phyloP scores from a whole-genome alignment of 305 asterid species.

The Lippia alba region DNA sequence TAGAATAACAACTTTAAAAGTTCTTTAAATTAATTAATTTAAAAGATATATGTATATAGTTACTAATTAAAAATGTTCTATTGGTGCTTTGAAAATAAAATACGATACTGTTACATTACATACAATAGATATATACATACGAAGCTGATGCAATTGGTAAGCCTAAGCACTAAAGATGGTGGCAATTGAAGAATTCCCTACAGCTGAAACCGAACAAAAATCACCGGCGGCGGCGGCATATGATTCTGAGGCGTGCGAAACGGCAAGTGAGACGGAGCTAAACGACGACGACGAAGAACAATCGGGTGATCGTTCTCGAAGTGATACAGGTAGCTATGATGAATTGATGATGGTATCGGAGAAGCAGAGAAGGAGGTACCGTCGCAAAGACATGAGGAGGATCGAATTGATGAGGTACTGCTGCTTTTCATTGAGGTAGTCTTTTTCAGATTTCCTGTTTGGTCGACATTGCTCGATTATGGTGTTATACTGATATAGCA shows the following conservation, averaged over 20 bases:
- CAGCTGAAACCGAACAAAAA: not conserved
- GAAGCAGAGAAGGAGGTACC: not conserved
- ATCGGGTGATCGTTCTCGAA: not conserved
- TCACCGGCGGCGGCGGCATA: not conserved
- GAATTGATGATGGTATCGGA: not conserved
- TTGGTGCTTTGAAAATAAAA: too few species aligned
- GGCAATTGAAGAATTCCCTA: not conserved
- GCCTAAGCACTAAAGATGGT: not conserved
- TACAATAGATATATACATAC: too few species aligned
- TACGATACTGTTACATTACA: too few species aligned
- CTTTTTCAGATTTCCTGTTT: not conserved
- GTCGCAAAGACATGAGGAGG: not conserved
- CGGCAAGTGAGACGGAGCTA: not conserved
- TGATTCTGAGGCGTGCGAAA: not conserved
- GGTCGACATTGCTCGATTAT: not conserved
- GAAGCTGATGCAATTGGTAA: not conserved
- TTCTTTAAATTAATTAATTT: too few species aligned
- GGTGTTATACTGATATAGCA: not conserved
- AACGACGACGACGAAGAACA: conserved; percentile 1
- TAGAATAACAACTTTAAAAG: too few species aligned
- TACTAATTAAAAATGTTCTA: too few species aligned
- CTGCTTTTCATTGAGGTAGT: not conserved
- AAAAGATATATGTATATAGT: too few species aligned
- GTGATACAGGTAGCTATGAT: not conserved
- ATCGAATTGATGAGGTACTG: not conserved